phyloP scores from a whole-genome alignment of 2,329 filamentous ascomycete species.

The Curvularia lunata region DNA sequence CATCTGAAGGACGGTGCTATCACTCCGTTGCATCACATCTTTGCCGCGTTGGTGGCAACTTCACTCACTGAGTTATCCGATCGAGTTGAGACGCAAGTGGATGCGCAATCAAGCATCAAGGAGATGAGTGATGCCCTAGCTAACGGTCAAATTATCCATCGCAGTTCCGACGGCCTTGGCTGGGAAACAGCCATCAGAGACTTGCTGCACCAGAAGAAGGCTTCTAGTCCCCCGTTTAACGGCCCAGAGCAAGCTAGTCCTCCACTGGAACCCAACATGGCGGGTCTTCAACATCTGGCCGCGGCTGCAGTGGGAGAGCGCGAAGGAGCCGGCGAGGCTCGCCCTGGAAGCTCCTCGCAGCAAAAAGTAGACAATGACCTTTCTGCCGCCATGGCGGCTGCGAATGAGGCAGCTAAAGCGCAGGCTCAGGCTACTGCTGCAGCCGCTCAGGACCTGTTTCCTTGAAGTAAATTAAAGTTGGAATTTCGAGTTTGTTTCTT shows the following conservation, averaged over 20 bases:
- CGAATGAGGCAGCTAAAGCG: constrained; percentile 30
- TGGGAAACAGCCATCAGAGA: constrained; percentile 48
- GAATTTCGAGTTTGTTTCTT: background rate
- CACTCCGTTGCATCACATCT: constrained; percentile 47
- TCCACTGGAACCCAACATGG: constrained; percentile 45
- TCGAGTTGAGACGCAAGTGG: constrained; percentile 44
- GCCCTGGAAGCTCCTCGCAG: constrained; percentile 22
- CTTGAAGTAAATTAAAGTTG: background rate
- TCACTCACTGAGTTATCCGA: constrained; percentile 45
- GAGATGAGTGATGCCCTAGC: constrained; percentile 45
- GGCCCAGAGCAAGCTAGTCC: constrained; percentile 34
- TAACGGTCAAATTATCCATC: constrained; percentile 42
- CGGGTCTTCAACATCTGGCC: constrained; percentile 48
- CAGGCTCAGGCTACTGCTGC: constrained; percentile 45
- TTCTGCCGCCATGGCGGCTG: constrained; percentile 46
- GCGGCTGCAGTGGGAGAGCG: constrained; percentile 49
- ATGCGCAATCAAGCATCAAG: constrained; percentile 46
- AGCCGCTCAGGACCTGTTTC: constrained; percentile 33
- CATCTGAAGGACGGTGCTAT: constrained; percentile 35
- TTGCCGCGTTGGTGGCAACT: constrained; percentile 45
- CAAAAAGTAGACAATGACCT: constrained; percentile 42
- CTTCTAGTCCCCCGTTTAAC: constrained; percentile 27
- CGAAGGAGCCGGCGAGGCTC: constrained; percentile 27
- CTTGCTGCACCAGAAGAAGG: constrained; percentile 40
- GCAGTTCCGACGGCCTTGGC: constrained; percentile 38